Conservation (phyloP, 495 filamentous ascomycete genomes). For the Hypoxylon trugodes region DNA sequence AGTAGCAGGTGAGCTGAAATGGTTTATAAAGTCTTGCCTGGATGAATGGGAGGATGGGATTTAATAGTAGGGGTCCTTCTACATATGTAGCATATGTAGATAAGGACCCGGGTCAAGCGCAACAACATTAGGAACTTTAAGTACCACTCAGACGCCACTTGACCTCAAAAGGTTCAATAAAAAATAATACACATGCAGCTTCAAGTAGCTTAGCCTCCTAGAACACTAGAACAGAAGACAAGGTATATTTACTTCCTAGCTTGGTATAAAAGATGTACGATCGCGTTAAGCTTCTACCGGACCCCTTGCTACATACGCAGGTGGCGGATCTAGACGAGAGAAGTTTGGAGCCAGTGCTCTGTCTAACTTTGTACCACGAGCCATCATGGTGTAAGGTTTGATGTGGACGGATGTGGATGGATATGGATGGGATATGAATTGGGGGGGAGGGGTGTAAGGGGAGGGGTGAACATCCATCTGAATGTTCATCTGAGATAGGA, state of each 20-base stretch:
- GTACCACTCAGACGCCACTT: conserved; percentile 19
- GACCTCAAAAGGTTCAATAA: conserved; percentile 1
- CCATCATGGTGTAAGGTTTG: conserved; percentile 6
- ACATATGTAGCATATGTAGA: too few relatives aligned
- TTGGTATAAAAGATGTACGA: conserved; percentile 18
- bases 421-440: too few relatives aligned
- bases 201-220: conserved; percentile 9
- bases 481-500: too few relatives aligned
- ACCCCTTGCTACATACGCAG: conserved; percentile 26
- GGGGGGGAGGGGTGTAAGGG: neutral
- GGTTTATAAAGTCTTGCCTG: neutral
- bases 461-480: neutral
- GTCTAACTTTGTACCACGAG: conserved; percentile 25
- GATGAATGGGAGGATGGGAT: conserved; percentile 7
- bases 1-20: conserved; percentile 1
- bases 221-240: neutral
- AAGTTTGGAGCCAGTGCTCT: conserved; percentile 10
- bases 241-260: conserved; percentile 10
- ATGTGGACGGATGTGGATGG: neutral
- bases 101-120: conserved; percentile 18
- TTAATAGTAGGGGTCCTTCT: conserved; percentile 4
- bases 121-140: neutral
- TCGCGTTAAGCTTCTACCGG: conserved; percentile 26
- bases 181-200: conserved; percentile 18
- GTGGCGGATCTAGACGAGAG: conserved; percentile 23